These are phyloP conservation scores for Clarkia xantiana DNA, from an alignment of 345 rosid genomes.

Conservation along the genomic window DNA sequence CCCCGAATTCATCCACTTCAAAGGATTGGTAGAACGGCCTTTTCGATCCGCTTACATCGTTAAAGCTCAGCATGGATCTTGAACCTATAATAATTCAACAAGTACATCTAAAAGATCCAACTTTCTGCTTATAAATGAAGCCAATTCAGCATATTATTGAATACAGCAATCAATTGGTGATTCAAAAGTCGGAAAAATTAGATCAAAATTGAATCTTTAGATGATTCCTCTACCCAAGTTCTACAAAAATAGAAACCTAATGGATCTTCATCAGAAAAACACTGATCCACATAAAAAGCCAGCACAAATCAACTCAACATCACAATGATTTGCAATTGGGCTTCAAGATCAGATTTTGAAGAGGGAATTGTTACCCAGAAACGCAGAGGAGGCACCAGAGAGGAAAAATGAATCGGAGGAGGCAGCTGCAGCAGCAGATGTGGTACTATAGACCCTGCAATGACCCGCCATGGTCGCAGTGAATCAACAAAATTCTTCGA, in stretches of 20 bases:
- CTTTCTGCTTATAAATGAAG: background rate
- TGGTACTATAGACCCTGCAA: background rate
- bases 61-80: constrained; percentile 35
- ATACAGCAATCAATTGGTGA: too few relatives aligned
- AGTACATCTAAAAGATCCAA: background rate
- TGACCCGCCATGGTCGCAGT: too few relatives aligned
- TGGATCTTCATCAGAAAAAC: too few relatives aligned
- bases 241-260: too few relatives aligned
- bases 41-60: constrained; percentile 16
- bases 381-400: constrained; percentile 26
- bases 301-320: background rate
- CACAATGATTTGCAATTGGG: background rate
- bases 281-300: background rate
- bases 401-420: constrained; percentile 20
- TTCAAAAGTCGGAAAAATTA: too few relatives aligned
- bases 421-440: constrained; percentile 16
- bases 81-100: constrained; percentile 15
- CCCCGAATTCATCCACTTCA: constrained; percentile 32
- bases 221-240: too few relatives aligned
- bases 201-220: too few relatives aligned
- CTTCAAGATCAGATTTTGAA: background rate
- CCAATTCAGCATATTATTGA: too few relatives aligned
- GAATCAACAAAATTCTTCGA: too few relatives aligned
- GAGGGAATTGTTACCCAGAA: constrained; percentile 21
- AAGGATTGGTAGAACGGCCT: constrained; percentile 17